Percentiles rank a stretch among this genome's conserved stretches.
Conservation (phyloP, 768 basidiomycete species). For the Xerocomus spinulosus region DNA sequence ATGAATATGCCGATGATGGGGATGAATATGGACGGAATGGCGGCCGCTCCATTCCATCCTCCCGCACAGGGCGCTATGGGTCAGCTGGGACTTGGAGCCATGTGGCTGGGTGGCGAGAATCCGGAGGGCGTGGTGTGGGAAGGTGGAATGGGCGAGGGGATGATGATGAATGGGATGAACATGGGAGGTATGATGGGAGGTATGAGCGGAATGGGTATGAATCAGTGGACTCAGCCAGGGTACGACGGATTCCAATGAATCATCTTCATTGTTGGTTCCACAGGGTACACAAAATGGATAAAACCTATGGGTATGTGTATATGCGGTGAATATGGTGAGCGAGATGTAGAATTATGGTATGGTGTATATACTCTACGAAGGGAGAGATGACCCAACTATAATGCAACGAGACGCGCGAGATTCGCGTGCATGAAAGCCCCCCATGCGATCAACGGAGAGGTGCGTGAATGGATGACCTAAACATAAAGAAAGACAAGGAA, state of each 20-base stretch:
- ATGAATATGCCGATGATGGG: constrained; percentile 40
- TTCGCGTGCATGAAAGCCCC: constrained; percentile 3
- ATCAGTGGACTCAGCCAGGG: constrained; percentile 34
- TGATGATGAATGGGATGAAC: constrained; percentile 39
- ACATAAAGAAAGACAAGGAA: neutral
- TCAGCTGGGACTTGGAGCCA: constrained; percentile 21
- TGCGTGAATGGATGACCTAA: neutral
- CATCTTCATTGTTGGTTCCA: neutral
- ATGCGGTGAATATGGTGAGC: constrained; percentile 22
- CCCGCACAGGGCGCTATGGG: constrained; percentile 18
- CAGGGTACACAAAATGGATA: constrained; percentile 8
- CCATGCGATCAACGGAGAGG: constrained; percentile 16
- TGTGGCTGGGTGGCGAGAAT: constrained; percentile 35
- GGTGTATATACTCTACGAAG: constrained; percentile 45
- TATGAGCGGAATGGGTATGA: constrained; percentile 34
- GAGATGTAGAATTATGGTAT: constrained; percentile 26
- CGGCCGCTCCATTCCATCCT: constrained; percentile 22
- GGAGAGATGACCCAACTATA: constrained; percentile 13
- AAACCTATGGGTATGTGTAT: constrained; percentile 23
- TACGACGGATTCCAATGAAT: constrained; percentile 31
- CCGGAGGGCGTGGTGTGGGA: constrained; percentile 36
- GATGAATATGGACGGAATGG: constrained; percentile 36
- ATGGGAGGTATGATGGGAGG: constrained; percentile 32
- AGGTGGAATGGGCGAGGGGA: constrained; percentile 38
- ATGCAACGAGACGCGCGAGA: constrained; percentile 6